Conservation (phyloP, 1,139 yeast genomes). For the Candida glucosophila region DNA sequence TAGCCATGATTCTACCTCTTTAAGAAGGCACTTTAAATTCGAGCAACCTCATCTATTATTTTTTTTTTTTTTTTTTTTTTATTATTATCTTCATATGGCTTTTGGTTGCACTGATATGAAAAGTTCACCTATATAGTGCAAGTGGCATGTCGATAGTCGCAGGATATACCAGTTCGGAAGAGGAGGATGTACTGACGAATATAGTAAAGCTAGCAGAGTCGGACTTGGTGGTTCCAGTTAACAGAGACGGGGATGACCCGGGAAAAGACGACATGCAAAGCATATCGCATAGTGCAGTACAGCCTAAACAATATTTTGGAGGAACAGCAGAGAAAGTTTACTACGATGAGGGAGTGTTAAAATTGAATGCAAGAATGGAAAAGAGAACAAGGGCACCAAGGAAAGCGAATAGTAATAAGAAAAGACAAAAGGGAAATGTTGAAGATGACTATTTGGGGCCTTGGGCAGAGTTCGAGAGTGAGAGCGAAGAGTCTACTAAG, state of each 20-base stretch:
- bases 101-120: not conserved
- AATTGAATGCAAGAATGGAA: not conserved
- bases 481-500: too few species aligned
- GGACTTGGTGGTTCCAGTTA: too few species aligned
- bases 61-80: not conserved
- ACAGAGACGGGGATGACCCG: too few species aligned
- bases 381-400: not conserved
- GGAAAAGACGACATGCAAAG: not conserved
- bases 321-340: conserved; percentile 3
- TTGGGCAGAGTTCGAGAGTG: conserved; percentile 42
- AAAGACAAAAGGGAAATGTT: conserved; percentile 27
- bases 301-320: not conserved
- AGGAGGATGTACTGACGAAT: too few species aligned
- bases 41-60: not conserved
- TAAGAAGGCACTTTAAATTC: too few species aligned
- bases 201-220: too few species aligned
- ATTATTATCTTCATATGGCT: not conserved
- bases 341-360: conserved; percentile 10
- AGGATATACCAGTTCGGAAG: not conserved
- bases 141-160: not conserved
- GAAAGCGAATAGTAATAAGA: conserved; percentile 11
- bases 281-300: not conserved
- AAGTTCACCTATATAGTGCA: too few species aligned
- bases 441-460: conserved; percentile 45
- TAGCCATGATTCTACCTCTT: conserved; percentile 31